Conservation (phyloP, 305 asterid genomes). For the Fraxinus angustifolia region DNA sequence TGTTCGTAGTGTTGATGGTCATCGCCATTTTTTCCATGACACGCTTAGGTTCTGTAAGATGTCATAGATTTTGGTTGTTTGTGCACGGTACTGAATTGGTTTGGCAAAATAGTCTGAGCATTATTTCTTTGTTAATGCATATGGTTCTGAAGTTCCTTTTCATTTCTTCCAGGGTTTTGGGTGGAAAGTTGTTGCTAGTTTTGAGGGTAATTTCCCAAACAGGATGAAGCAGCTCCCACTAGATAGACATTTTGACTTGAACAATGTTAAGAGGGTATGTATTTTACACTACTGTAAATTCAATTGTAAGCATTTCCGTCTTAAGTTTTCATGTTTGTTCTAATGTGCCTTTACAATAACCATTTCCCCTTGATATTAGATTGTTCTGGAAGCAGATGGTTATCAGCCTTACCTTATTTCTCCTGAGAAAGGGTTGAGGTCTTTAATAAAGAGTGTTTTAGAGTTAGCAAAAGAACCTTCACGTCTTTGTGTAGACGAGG, state of each 20-base stretch:
- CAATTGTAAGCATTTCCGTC: not conserved
- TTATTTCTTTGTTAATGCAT: not conserved
- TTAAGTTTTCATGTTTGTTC: slow-evolving; percentile 1
- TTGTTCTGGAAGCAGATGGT: slow-evolving; percentile 99
- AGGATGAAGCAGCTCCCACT: slow-evolving; percentile 87
- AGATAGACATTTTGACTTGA: slow-evolving; percentile 82
- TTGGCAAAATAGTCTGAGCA: not conserved
- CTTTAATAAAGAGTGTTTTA: slow-evolving; percentile 80
- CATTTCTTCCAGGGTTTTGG: slow-evolving; percentile 63
- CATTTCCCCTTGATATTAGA: slow-evolving; percentile 45
- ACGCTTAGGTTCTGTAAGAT: not conserved
- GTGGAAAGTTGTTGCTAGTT: slow-evolving; percentile 93
- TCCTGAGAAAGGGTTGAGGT: slow-evolving; percentile 97
- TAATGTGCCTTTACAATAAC: slow-evolving; percentile 24
- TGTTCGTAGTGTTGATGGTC: not conserved
- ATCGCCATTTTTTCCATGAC: not conserved
- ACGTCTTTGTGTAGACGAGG: slow-evolving; percentile 98
- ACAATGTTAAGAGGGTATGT: slow-evolving; percentile 82
- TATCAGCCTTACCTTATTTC: slow-evolving; percentile 98
- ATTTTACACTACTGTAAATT: slow-evolving; percentile 13
- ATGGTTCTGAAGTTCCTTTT: not conserved
- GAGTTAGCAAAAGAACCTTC: slow-evolving; percentile 98
- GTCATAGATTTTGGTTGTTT: not conserved
- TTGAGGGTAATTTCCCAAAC: slow-evolving; percentile 90
- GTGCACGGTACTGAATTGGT: not conserved